Base-by-base conservation (phyloP, 345 rosid species). In the Lepidium sativum region DNA sequence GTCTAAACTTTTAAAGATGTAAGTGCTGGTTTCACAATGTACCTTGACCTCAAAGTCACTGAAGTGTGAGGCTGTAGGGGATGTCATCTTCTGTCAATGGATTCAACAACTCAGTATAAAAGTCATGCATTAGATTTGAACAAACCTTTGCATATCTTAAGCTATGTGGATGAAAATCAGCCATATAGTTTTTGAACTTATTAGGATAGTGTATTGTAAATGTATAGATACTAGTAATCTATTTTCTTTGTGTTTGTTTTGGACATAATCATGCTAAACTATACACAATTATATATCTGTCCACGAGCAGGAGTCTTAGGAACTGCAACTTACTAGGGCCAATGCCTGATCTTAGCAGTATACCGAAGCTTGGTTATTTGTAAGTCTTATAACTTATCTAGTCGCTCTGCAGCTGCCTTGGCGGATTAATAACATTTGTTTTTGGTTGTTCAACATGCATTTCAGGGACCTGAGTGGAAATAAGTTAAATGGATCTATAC, bases 391-490 rank as follows among this genome's bases (percentile, higher is more conserved):
- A 21, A 14, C 52, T 44, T 43, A 35, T 43, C 9, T 44, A 54
- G 38, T 43, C 8, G n/a, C n/a, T 60, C 12, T 34, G 33, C n/a
- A 32, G 20, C 54, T 49, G 27, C 25, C 38, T 54, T 61, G 48
- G 60, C 32, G 2, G n/a, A 45, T 8, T 14, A 12, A 21, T 27
- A 48, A 32, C 41, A 74, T 45, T 44, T 35, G 58, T 25, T 62
- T 62, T 42, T 68, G 54, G 23, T 54, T 49, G 51, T 47, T 32
- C 29, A 8, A 40, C 54, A 5, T 76, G 34, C 54, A 53, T 77
- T 69, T 39, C 92, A 94, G 99, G 66, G 99, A 87, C 77, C 85
- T 94, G 38, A 82, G 99, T 79, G 74, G 75, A 64, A 94, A 94
- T 83, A 77, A 69, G 67, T 83, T 94, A 50, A 86, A 67, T 68